These are phyloP conservation scores for Solanum hybrid DNA, from an alignment of 305 asterid species.

Conservation along the genomic window DNA sequence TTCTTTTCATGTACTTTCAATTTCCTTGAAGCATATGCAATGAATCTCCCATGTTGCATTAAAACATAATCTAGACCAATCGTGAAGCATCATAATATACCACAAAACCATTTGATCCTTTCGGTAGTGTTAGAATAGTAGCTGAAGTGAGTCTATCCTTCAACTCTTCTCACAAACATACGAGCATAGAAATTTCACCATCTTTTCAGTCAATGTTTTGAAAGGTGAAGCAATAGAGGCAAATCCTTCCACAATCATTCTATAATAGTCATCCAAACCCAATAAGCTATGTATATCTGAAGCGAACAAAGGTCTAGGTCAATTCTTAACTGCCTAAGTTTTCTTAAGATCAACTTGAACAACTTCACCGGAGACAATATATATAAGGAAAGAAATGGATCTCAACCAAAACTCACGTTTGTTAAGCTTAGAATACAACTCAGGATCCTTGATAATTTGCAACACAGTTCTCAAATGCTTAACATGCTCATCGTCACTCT, in stretches of 20 bases:
- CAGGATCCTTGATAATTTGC: neutral
- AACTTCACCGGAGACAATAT: neutral
- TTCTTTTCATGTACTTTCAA: too few relatives aligned
- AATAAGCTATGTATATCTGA: neutral
- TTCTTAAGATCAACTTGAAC: neutral
- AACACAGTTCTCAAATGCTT: neutral
- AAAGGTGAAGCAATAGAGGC: neutral
- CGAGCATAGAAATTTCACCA: neutral
- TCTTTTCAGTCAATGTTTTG: neutral
- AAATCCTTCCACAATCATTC: neutral
- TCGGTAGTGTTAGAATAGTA: neutral
- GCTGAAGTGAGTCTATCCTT: neutral
- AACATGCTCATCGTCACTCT: neutral
- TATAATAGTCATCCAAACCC: neutral
- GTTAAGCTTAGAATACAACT: too few relatives aligned
- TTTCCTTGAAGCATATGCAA: too few relatives aligned
- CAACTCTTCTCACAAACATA: neutral
- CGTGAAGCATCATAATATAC: too few relatives aligned
- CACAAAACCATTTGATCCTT: neutral
- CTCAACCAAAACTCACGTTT: neutral
- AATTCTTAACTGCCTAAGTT: neutral
- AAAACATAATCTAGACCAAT: too few relatives aligned
- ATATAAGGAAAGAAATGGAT: neutral
- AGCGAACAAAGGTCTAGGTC: neutral
- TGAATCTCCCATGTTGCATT: too few relatives aligned